Evolutionary conservation across 164 flowering plant genomes (phyloP).

Genomic region (Umbilicus rupestris): DNA sequence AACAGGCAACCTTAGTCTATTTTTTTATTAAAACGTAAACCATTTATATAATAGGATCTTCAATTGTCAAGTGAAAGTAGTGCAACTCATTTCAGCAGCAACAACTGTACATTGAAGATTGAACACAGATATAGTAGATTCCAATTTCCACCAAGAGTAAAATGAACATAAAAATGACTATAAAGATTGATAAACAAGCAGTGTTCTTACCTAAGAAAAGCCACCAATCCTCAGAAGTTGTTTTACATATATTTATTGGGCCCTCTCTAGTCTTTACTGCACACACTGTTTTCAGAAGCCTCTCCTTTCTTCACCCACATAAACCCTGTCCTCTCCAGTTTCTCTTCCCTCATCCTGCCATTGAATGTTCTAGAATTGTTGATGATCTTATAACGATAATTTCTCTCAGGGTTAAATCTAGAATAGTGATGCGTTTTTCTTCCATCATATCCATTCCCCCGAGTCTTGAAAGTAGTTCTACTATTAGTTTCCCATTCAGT

Average conservation of each 20-base stretch:
- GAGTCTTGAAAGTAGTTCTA: no score
- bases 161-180: not conserved
- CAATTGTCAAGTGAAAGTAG: not conserved
- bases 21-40: no score
- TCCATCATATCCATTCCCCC: no score
- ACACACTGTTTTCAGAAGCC: not conserved
- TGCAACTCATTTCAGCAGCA: not conserved
- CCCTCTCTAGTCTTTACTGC: not conserved
- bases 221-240: not conserved
- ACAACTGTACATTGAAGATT: not conserved
- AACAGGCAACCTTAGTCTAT: no score
- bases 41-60: no score
- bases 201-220: not conserved
- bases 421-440: no score
- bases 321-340: not conserved
- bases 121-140: not conserved
- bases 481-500: no score
- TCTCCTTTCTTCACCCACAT: slow-evolving; percentile 8
- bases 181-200: not conserved
- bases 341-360: not conserved
- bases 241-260: not conserved
- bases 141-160: not conserved
- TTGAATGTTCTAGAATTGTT: not conserved
- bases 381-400: not conserved
- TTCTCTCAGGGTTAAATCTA: not conserved